Evolutionary conservation across 2,329 filamentous ascomycete species (phyloP), one percentile per base, ranked within the genome.

Genomic region (Pseudopyricularia javanii): DNA sequence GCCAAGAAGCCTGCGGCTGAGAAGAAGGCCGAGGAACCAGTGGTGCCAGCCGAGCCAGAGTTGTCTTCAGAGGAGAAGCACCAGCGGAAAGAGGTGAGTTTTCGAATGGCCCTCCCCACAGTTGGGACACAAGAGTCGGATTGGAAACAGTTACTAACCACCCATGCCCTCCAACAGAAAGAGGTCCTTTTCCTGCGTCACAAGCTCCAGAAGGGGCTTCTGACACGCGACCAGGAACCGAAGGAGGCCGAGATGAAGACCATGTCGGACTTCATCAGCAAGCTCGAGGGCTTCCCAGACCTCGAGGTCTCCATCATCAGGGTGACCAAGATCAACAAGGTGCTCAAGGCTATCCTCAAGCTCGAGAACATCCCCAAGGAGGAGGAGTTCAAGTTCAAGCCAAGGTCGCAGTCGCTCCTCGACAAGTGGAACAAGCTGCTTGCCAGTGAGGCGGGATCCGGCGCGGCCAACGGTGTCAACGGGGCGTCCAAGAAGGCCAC

Each of bases 291-390:
- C 7, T 85, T 75, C 66, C 72, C 80, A 1, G 87, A 95, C 58
- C 79, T 97, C 4, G 91, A 97, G 65, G 88, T 87, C 30, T 82
- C 83, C 59, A 93, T 96, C 61, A 95, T 97, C 62, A 83, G 88
- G 57, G 75, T 74, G 14, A 98, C 93, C 56, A 98, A 97, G 77
- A 96, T 98, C 69, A 91, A 97, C 80, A 98, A 98, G 73, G 91
- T 98, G 11, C 78, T 98, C 54, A 95, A 94, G 73, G 90, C 86
- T 4, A 93, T 98, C 59, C 74, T 96, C 62, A 96, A 95, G 73
- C 75, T 98, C 8, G 79, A 84, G 45, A 77, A 77, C 3, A 95
- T 98, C 59, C 91, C 91, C 5, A 85, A 84, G 56, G 93, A 98
- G 58, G 87, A 91, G 34, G 87, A 95, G 59, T 94, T 85, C 68